Evolutionary conservation across 2,329 filamentous ascomycete genomes (phyloP), one percentile per base, ranked within the genome.

Genomic region (Colletotrichum lupini): DNA sequence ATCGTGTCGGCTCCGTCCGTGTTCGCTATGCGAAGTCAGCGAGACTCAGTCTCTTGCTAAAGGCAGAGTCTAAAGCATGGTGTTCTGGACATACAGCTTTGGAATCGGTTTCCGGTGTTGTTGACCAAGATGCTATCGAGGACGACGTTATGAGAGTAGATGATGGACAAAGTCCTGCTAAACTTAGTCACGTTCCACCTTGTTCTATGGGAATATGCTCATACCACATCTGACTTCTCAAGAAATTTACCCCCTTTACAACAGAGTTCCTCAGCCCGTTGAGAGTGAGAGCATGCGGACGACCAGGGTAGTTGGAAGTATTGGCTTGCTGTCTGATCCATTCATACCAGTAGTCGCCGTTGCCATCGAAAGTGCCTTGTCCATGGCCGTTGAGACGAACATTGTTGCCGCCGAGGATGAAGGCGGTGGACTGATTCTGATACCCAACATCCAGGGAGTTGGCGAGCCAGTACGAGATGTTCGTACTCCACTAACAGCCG

Each of bases 191-290:
- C 12, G 28, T 32, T 5, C 5, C 5, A 11, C 1, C 65, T 19
- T n/a, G 1, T 6, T 26, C 4, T 67, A n/a, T 24, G 53, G 5
- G 28, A 22, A 30, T 3, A 5, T 28, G 6, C 32, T 74, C 77
- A 28, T 74, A 83, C 86, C 87, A 90, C 87, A 89, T 89, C 77
- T 89, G 87, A 70, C 83, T 86, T 46, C 85, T 81, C 5, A 89
- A 67, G 55, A 87, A 88, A 5, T 77, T 80, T 2, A 89, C 73
- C 1, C 85, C 84, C 26, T 82, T 80, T 5, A 89, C 80, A 5
- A 85, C 76, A 0, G 84, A 84, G 75, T 88, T 85, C 4, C 79
- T 85, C 0, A 85, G 81, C 5, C 83, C 81, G 24, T 79, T 82
- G 64, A 89, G 82, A 1, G 86, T 87, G 53, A 90, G 82, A 8